These are phyloP conservation scores for Auriscalpium vulgare DNA, from an alignment of 768 basidiomycete species.

Conservation along the genomic window DNA sequence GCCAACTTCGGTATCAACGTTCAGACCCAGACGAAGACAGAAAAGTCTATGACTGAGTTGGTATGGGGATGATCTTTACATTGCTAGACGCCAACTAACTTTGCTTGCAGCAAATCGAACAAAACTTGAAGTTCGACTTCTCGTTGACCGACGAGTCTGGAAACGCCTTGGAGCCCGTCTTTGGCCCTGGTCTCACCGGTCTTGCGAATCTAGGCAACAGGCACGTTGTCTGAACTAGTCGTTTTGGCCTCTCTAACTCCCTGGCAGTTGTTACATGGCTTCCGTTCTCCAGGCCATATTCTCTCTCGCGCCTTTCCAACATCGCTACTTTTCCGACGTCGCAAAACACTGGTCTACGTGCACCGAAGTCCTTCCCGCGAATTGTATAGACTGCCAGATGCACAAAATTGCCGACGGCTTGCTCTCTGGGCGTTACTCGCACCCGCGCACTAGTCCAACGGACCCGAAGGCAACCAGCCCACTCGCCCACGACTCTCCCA, in stretches of 20 bases:
- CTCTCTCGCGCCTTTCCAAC: conserved; percentile 67
- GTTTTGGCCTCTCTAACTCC: not conserved
- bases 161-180: conserved; percentile 79
- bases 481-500: conserved; percentile 29
- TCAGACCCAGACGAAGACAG: conserved; percentile 75
- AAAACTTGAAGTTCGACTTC: conserved; percentile 93
- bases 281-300: conserved; percentile 86
- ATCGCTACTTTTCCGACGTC: conserved; percentile 52
- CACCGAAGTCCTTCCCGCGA: conserved; percentile 58
- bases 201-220: conserved; percentile 91
- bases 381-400: conserved; percentile 94
- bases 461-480: conserved; percentile 22
- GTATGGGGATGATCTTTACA: conserved; percentile 33
- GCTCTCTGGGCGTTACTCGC: conserved; percentile 85
- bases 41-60: conserved; percentile 94
- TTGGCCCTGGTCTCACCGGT: conserved; percentile 85
- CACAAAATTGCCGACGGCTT: conserved; percentile 88
- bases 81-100: not conserved
- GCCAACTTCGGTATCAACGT: conserved; percentile 84
- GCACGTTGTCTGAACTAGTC: conserved; percentile 22
- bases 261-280: conserved; percentile 88
- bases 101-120: conserved; percentile 76
- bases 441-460: conserved; percentile 35
- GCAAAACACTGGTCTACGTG: conserved; percentile 54
- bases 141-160: conserved; percentile 83